Base-by-base conservation (phyloP, 1,284 basidiomycete genomes). In the Termitomyces sp. region DNA sequence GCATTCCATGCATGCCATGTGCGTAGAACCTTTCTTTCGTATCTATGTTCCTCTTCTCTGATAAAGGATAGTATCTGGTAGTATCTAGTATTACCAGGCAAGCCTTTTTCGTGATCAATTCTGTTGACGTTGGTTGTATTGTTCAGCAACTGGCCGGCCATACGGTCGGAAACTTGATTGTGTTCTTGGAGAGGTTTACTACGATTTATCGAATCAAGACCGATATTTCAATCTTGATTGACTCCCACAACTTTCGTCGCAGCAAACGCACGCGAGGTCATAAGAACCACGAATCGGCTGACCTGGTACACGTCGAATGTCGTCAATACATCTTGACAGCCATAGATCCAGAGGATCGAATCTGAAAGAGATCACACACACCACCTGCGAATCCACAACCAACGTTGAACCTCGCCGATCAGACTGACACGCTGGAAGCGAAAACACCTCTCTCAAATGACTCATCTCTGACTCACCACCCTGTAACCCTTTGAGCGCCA, bases 1-100 rank as follows among this genome's bases (percentile, higher is more conserved):
- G 59, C 46, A 56, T 53, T 42, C 21, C 2, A 24, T 50, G 46
- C 34, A 33, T 28, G 50, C 41, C 53, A 55, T 55, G 51, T 46
- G 52, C 35, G 48, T 33, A 50, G 59, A 52, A 53, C 46, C 49
- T 51, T 56, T 50, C 33, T 50, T 43, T 30, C 28, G 28, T 38
- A 34, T 49, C 46, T 19, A 43, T 19, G 42, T 47, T 45, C 24
- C 46, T 18, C 30, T 37, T 50, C 41, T 37, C 13, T 24, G 21
- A 43, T 31, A 9, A 33, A 28, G 21, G 11, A 8, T 16, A 39
- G 18, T 11, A 18, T n/a, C 21, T 18, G n/a, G 21, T 33, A 33
- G 14, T 5, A 40, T 21, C 26, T n/a, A 13, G 2, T 31, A 3
- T 11, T 34, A n/a, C 5, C 3, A 8, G 40, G 38, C 16, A 41